These are phyloP conservation scores for Neurospora sp. DNA, from an alignment of 495 filamentous ascomycete genomes.

Conservation along the genomic window DNA sequence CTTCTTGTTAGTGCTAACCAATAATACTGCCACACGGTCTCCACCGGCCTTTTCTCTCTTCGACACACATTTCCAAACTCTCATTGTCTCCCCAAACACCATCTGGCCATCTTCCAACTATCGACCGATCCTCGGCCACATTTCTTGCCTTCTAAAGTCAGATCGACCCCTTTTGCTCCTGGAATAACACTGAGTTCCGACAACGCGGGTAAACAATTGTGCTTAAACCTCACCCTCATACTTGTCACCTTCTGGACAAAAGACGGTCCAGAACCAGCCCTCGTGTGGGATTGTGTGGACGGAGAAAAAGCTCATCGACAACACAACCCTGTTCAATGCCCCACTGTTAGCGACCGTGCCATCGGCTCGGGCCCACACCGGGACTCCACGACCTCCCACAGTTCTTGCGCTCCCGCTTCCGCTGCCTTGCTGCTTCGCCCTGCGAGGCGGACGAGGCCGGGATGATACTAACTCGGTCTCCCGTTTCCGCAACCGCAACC, in stretches of 20 bases:
- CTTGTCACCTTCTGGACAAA: neutral
- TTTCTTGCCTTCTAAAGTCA: neutral
- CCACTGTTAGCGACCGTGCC: neutral
- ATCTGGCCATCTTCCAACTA: neutral
- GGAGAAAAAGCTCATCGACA: neutral
- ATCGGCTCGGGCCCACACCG: slow-evolving; percentile 9
- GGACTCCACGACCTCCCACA: slow-evolving; percentile 1
- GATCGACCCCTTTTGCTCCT: neutral
- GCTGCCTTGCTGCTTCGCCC: slow-evolving; percentile 9
- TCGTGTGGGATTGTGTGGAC: neutral
- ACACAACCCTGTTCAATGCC: neutral
- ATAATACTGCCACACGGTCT: neutral
- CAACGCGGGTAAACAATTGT: neutral
- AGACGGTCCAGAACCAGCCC: neutral
- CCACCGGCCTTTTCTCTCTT: neutral
- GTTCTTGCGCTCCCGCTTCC: neutral
- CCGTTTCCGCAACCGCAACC: slow-evolving; percentile 30
- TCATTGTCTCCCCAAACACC: neutral
- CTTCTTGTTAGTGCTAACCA: neutral
- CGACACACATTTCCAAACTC: neutral
- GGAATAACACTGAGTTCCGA: neutral
- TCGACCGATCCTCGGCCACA: neutral
- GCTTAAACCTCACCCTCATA: neutral
- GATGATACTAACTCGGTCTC: slow-evolving; percentile 43
- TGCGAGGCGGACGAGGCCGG: slow-evolving; percentile 20